These are phyloP conservation scores for Phtheirospermum japonicum DNA, from an alignment of 257 asterid genomes.

Conservation along the genomic window DNA sequence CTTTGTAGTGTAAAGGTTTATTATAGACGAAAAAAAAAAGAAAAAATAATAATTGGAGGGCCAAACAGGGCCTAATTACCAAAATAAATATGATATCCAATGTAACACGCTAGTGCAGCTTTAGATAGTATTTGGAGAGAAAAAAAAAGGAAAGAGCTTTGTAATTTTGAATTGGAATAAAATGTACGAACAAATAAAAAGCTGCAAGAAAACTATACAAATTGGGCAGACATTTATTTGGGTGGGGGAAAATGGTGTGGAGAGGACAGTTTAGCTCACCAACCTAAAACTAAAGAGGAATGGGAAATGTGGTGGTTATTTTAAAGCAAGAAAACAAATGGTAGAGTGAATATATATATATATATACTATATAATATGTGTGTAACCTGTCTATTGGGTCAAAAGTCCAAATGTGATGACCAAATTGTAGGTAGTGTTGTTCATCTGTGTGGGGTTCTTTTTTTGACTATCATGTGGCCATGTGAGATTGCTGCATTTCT, in stretches of 20 bases:
- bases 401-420: slow-evolving; percentile 22
- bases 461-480: slow-evolving; percentile 31
- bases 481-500: slow-evolving; percentile 18
- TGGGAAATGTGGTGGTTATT: neutral
- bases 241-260: neutral
- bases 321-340: neutral
- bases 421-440: slow-evolving; percentile 38
- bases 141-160: too few relatives aligned
- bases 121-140: too few relatives aligned
- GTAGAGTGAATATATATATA: neutral
- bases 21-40: too few relatives aligned
- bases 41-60: too few relatives aligned
- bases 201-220: too few relatives aligned
- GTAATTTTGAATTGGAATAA: too few relatives aligned
- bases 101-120: too few relatives aligned
- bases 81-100: too few relatives aligned
- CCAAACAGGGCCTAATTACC: too few relatives aligned
- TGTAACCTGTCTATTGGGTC: neutral
- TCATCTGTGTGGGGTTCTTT: slow-evolving; percentile 23
- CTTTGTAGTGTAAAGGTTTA: too few relatives aligned
- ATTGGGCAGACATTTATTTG: slow-evolving; percentile 1
- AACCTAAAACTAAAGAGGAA: slow-evolving; percentile 14
- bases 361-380: neutral
- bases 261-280: slow-evolving; percentile 34
- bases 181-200: too few relatives aligned